phyloP scores from a whole-genome alignment of 2,329 filamentous ascomycete species.

The Penicillium hesseltinei region DNA sequence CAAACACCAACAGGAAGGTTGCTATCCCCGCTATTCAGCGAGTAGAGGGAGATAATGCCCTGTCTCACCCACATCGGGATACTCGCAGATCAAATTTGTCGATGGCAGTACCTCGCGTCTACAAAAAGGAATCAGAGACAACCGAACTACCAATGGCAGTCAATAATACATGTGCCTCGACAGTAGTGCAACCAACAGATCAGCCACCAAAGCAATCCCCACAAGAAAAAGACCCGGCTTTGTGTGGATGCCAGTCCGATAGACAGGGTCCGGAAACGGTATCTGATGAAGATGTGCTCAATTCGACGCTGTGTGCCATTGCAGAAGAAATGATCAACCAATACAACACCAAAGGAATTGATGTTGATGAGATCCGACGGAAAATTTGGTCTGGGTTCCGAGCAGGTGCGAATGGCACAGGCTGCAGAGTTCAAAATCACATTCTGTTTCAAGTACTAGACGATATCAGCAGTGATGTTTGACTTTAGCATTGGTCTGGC shows the following conservation, averaged over 20 bases:
- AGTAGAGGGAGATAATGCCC: background rate
- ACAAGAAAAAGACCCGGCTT: constrained; percentile 7
- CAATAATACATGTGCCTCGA: background rate
- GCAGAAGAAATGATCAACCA: constrained; percentile 40
- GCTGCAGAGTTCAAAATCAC: constrained; percentile 42
- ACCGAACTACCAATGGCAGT: background rate
- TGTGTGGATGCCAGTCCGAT: constrained; percentile 27
- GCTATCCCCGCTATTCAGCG: constrained; percentile 36
- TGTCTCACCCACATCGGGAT: background rate
- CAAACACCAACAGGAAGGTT: constrained; percentile 28
- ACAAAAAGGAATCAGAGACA: background rate
- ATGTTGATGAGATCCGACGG: constrained; percentile 37
- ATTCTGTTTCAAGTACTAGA: constrained; percentile 44
- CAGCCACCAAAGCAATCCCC: background rate
- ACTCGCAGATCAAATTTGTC: background rate
- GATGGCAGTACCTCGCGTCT: background rate
- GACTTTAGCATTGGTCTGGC: constrained; percentile 6
- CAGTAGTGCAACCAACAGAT: background rate
- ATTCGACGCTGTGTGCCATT: constrained; percentile 40
- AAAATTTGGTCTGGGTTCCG: constrained; percentile 38
- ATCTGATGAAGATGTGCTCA: constrained; percentile 27
- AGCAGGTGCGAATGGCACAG: constrained; percentile 28
- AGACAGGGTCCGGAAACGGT: constrained; percentile 14
- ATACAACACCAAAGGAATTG: constrained; percentile 37
- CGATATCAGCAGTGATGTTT: constrained; percentile 35